Percentiles rank a stretch among this genome's conserved stretches.
Evolutionary conservation across 163 green algal genomes (phyloP).

Genomic region (Chlamydomonas reinhardtii): DNA sequence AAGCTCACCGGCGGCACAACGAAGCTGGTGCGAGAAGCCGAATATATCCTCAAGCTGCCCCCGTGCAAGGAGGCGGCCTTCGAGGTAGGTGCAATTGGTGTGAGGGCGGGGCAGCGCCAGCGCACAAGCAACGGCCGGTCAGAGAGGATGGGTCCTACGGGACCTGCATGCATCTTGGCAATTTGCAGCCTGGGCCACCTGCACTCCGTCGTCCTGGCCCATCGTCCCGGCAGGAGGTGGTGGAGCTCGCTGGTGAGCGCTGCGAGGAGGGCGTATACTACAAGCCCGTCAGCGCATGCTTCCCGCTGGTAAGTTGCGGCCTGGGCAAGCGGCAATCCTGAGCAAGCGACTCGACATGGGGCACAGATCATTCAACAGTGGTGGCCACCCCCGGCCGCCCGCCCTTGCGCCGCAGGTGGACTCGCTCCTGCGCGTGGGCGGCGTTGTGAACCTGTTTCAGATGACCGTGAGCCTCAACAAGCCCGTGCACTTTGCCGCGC

Average conservation of each 20-base stretch:
- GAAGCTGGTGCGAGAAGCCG: too few relatives aligned
- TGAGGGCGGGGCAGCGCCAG: too few relatives aligned
- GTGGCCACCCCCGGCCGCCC: too few relatives aligned
- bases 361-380: too few relatives aligned
- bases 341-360: too few relatives aligned
- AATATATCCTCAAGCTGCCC: too few relatives aligned
- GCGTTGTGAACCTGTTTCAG: background rate
- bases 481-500: background rate
- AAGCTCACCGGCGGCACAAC: background rate
- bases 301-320: background rate
- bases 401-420: constrained; percentile 6
- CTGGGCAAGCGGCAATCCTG: too few relatives aligned
- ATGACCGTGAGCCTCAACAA: background rate
- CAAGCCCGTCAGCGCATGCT: background rate
- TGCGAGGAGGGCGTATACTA: background rate
- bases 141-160: background rate
- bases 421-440: background rate
- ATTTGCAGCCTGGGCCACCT: background rate
- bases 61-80: background rate
- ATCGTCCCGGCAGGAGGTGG: background rate
- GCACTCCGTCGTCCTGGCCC: too few relatives aligned
- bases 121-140: too few relatives aligned
- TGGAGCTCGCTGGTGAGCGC: background rate
- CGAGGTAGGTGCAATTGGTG: background rate
- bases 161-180: background rate